Evolutionary conservation across 768 basidiomycete genomes (phyloP), one percentile per base, ranked within the genome.

Genomic region (Guyanaporus albipodus): DNA sequence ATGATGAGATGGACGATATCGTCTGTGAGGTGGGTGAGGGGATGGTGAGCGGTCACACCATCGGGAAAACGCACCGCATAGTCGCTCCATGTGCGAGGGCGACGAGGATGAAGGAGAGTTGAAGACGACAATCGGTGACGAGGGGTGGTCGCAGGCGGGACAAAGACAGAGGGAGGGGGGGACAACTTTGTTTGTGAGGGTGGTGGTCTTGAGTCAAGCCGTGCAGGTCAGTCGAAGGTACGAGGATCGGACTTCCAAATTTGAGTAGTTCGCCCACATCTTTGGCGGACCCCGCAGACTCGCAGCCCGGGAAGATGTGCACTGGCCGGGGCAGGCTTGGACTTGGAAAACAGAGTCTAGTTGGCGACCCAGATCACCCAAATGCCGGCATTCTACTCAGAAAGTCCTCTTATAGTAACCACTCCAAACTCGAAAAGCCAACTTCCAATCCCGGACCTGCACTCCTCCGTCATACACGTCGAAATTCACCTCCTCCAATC

Each of bases 1-100:
- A 89, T 77, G 61, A 90, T 74, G 52, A 86, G 68, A 62, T 85
- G 82, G 32, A 90, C 69, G 53, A 90, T 70, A 70, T 90, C 87
- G 61, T 74, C 75, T 77, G 43, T 19, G 31, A 6, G 18, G 28
- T 37, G 12, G 18, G 24, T 55, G 48, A 61, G 54, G 38, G 14
- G 44, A 42, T 27, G 42, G 52, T 15, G 12, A 46, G 8, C 27
- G 43, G 31, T 45, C 37, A 45, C 28, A 49, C 31, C 12, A 46
- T 34, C 38, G 46, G 42, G 38, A 50, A 52, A 54, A 73, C 82
- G 50, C 58, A 85, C 83, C 82, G 54, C 82, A 85, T 42, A 85
- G 75, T 58, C 78, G 79, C 57, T 85, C 73, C 28, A 29, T 29
- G 14, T 29, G 14, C 11, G 28, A 29, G 11, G 28, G 28, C 6